A percentile compares a stretch with the other conserved stretches of the same genome.
phyloP scores from a whole-genome alignment of 2,329 filamentous ascomycete species.

The Pseudogymnoascus sp. region DNA sequence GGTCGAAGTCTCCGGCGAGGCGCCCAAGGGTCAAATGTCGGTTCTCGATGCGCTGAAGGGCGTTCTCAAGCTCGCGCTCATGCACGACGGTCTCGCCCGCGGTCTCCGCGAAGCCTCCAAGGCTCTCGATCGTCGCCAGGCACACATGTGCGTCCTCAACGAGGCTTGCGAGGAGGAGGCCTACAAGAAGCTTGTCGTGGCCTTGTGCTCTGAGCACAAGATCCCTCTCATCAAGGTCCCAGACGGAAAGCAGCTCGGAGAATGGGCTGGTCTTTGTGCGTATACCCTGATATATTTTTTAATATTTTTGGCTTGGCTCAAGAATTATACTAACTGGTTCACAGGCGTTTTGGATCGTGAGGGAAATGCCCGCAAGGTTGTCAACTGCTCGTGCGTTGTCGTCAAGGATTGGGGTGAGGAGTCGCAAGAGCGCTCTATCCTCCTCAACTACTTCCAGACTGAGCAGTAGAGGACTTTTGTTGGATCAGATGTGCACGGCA shows the following conservation, averaged over 20 bases:
- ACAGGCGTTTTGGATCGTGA: conserved; percentile 96
- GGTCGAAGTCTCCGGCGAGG: conserved; percentile 87
- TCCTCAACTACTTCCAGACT: conserved; percentile 99
- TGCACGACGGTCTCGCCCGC: conserved; percentile 98
- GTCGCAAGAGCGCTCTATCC: conserved; percentile 95
- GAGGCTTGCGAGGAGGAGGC: conserved; percentile 99
- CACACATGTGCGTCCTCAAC: conserved; percentile 99
- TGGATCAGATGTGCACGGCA: conserved; percentile 15
- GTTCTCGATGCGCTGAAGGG: conserved; percentile 98
- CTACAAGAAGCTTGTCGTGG: conserved; percentile 99
- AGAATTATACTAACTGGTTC: conserved; percentile 12
- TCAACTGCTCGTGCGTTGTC: conserved; percentile 99
- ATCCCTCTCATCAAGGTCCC: conserved; percentile 99
- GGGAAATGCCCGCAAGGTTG: conserved; percentile 98
- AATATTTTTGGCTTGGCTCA: conserved; percentile 4
- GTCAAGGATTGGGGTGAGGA: conserved; percentile 99
- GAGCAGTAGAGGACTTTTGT: conserved; percentile 47
- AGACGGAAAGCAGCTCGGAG: conserved; percentile 98
- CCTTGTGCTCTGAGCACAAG: conserved; percentile 98
- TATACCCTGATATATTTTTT: conserved; percentile 30
- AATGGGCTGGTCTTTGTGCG: conserved; percentile 99
- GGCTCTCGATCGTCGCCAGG: conserved; percentile 96
- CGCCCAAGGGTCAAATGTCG: conserved; percentile 87
- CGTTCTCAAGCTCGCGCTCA: conserved; percentile 95
- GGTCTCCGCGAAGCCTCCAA: conserved; percentile 98